Percentiles rank a stretch among this genome's conserved stretches.
Conservation (phyloP, 106 monocot genomes). For the Phalaenopsis aphrodite region DNA sequence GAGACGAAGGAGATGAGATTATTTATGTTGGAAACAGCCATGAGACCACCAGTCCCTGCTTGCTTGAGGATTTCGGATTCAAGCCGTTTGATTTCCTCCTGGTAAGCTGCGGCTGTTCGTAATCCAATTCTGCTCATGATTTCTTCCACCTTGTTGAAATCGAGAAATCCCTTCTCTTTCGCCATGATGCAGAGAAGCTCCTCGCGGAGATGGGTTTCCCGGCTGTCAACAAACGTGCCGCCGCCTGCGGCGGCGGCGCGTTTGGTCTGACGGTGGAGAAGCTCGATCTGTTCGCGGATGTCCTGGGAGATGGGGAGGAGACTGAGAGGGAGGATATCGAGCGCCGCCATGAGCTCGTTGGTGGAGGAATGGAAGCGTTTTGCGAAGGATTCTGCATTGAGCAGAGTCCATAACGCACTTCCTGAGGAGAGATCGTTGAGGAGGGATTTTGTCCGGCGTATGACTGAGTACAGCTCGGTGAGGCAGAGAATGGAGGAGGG, state of each 20-base stretch:
- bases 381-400: conserved; percentile 17
- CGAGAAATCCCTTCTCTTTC: not conserved
- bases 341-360: conserved; percentile 21
- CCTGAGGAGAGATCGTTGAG: conserved; percentile 11
- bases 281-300: conserved; percentile 34
- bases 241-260: conserved; percentile 14
- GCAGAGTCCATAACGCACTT: conserved; percentile 27
- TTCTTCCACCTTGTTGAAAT: conserved; percentile 22
- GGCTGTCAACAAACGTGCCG: conserved; percentile 15
- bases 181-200: conserved; percentile 23
- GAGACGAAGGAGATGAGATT: conserved; percentile 23
- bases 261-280: conserved; percentile 26
- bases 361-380: conserved; percentile 17
- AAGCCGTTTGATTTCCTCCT: conserved; percentile 24
- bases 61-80: conserved; percentile 23
- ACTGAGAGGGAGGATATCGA: conserved; percentile 35
- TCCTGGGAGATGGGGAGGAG: conserved; percentile 21
- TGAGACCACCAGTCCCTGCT: conserved; percentile 47
- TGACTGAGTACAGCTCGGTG: conserved; percentile 34
- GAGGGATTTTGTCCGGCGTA: conserved; percentile 18
- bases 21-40: conserved; percentile 36
- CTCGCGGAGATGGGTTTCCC: conserved; percentile 19
- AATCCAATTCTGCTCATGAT: conserved; percentile 19
- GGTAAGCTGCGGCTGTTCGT: conserved; percentile 15
- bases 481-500: conserved; percentile 34